Conservation (phyloP, 805 yeast genomes). For the Limtongozyma cylindracea region DNA sequence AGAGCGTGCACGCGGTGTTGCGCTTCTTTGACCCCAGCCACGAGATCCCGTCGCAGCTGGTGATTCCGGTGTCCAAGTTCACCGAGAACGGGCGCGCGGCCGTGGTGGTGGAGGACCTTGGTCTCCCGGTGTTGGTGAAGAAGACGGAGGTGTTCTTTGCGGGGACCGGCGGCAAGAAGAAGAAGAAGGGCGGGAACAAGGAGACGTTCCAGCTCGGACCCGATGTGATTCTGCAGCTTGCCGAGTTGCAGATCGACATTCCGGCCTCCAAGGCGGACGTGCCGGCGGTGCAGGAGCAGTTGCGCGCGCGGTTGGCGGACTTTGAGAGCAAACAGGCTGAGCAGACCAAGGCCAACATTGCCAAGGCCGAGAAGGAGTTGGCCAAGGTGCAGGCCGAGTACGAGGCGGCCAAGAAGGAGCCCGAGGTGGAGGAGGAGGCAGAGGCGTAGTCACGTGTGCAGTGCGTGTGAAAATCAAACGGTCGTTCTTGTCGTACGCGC, state of each 20-base stretch:
- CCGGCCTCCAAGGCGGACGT: conserved; percentile 61
- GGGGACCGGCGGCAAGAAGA: conserved; percentile 13
- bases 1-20: conserved; percentile 48
- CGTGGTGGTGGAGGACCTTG: conserved; percentile 36
- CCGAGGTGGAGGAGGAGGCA: conserved; percentile 4
- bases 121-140: conserved; percentile 33
- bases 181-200: conserved; percentile 14
- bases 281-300: conserved; percentile 31
- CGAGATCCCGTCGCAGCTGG: conserved; percentile 13
- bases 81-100: conserved; percentile 5
- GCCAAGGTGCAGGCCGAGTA: conserved; percentile 34
- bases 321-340: conserved; percentile 54
- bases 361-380: conserved; percentile 53
- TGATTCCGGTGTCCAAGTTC: conserved; percentile 3
- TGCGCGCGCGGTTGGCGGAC: conserved; percentile 47
- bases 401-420: conserved; percentile 12
- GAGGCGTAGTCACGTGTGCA: conserved; percentile 4
- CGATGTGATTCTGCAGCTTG: conserved; percentile 48
- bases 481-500: not conserved
- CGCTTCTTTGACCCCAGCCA: conserved; percentile 55
- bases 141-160: conserved; percentile 36
- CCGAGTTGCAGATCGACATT: conserved; percentile 50
- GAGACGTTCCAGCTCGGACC: conserved; percentile 53
- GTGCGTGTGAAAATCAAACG: no score
- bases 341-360: conserved; percentile 53